phyloP scores from a whole-genome alignment of 495 filamentous ascomycete species.

The Lophiotrema nucula region DNA sequence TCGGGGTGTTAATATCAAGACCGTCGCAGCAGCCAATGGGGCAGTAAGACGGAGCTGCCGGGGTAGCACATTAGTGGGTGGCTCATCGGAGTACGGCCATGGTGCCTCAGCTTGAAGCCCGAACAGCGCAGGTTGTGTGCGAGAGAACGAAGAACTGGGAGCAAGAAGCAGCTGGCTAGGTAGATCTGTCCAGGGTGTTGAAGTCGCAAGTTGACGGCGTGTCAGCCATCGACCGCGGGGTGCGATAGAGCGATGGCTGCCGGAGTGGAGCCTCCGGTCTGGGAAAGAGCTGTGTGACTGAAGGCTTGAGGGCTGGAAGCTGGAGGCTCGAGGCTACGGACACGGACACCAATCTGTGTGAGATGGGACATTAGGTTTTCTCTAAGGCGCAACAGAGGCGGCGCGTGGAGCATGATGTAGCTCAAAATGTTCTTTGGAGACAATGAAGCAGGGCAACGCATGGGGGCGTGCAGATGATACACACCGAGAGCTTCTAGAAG shows the following conservation, averaged over 20 bases:
- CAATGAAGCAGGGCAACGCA: too few species aligned
- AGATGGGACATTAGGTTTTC: too few species aligned
- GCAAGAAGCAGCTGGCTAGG: neutral
- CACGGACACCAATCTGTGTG: too few species aligned
- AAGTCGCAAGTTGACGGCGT: neutral
- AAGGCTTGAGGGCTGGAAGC: too few species aligned
- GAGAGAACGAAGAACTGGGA: conserved; percentile 1
- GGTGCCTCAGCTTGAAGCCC: conserved; percentile 29
- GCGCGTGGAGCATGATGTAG: too few species aligned
- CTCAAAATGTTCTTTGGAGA: too few species aligned
- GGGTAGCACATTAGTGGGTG: conserved; percentile 10
- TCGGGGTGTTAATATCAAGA: conserved; percentile 17
- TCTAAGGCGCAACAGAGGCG: too few species aligned
- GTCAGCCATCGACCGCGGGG: neutral
- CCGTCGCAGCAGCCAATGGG: conserved; percentile 15
- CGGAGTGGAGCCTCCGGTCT: conserved; percentile 1
- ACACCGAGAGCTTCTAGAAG: too few species aligned
- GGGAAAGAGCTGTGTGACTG: too few species aligned
- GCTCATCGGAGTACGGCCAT: conserved; percentile 15
- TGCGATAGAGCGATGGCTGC: neutral
- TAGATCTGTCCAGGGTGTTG: neutral
- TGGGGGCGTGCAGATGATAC: too few species aligned
- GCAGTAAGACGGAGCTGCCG: conserved; percentile 19
- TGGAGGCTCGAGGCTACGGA: too few species aligned
- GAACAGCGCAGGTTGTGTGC: neutral